phyloP scores from a whole-genome alignment of 768 basidiomycete species.

The Leccinum variicolor region DNA sequence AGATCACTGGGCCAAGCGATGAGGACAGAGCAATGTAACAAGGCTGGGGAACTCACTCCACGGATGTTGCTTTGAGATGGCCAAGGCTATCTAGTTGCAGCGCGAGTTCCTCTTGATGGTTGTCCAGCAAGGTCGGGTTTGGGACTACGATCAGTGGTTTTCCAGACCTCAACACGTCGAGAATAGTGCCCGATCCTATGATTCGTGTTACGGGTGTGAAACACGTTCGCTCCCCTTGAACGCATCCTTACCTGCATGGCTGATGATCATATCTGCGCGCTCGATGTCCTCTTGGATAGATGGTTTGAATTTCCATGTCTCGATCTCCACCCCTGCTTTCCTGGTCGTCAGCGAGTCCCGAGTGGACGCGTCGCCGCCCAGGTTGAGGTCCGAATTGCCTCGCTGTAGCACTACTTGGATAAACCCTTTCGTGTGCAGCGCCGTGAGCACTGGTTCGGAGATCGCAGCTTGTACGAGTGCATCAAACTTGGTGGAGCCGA shows the following conservation, averaged over 20 bases:
- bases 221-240: neutral
- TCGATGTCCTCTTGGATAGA: slow-evolving; percentile 64
- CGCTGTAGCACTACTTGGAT: slow-evolving; percentile 67
- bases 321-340: slow-evolving; percentile 48
- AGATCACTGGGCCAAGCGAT: slow-evolving; percentile 43
- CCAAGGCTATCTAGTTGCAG: slow-evolving; percentile 54
- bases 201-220: slow-evolving; percentile 1
- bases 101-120: slow-evolving; percentile 92
- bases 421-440: slow-evolving; percentile 55
- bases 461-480: slow-evolving; percentile 60
- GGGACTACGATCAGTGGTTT: slow-evolving; percentile 86
- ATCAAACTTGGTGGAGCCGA: slow-evolving; percentile 89
- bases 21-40: neutral
- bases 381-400: slow-evolving; percentile 58
- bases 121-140: slow-evolving; percentile 84
- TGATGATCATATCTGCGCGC: slow-evolving; percentile 76
- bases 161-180: slow-evolving; percentile 74
- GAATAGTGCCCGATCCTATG: slow-evolving; percentile 93
- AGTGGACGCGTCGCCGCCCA: slow-evolving; percentile 18
- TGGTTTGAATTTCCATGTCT: slow-evolving; percentile 72
- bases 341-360: slow-evolving; percentile 12
- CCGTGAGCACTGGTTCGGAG: slow-evolving; percentile 53
- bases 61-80: slow-evolving; percentile 54
- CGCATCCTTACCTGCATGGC: slow-evolving; percentile 77
- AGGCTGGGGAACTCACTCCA: slow-evolving; percentile 45